Conservation (phyloP, 2,329 filamentous ascomycete species). For the Dactylellina drechsleri region DNA sequence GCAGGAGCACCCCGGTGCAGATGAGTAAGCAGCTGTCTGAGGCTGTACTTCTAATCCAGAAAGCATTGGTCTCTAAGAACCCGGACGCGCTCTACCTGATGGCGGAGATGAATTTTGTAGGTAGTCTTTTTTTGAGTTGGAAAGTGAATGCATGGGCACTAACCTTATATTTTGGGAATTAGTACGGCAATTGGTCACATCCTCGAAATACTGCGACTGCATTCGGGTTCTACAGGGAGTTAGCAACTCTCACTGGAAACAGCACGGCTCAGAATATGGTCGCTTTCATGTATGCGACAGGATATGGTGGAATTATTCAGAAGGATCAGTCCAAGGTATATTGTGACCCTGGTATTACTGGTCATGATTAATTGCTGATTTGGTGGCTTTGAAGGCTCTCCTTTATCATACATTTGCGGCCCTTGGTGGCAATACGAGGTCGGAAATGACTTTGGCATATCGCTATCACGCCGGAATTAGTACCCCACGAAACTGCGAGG, state of each 20-base stretch:
- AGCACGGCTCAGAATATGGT: slow-evolving; percentile 95
- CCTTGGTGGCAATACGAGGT: slow-evolving; percentile 79
- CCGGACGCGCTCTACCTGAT: slow-evolving; percentile 88
- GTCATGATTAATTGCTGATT: background rate
- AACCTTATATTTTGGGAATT: slow-evolving; percentile 21
- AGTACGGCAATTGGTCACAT: slow-evolving; percentile 87
- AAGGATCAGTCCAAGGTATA: slow-evolving; percentile 80
- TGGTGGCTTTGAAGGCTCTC: slow-evolving; percentile 67
- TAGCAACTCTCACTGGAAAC: slow-evolving; percentile 83
- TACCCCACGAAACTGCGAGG: slow-evolving; percentile 84
- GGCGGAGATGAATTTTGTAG: slow-evolving; percentile 86
- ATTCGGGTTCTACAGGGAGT: slow-evolving; percentile 80
- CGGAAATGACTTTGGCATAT: slow-evolving; percentile 93
- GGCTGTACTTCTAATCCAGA: slow-evolving; percentile 56
- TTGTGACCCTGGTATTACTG: background rate
- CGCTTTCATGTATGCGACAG: slow-evolving; percentile 94
- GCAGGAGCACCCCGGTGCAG: slow-evolving; percentile 25
- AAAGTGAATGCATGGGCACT: too few relatives aligned
- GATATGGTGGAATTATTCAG: slow-evolving; percentile 81
- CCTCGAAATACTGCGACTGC: slow-evolving; percentile 82
- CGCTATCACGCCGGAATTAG: slow-evolving; percentile 86
- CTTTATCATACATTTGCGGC: slow-evolving; percentile 96
- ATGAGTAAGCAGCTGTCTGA: slow-evolving; percentile 53
- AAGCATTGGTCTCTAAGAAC: slow-evolving; percentile 63
- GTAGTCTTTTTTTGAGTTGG: slow-evolving; percentile 12